Evolutionary conservation across 2,329 filamentous ascomycete genomes (phyloP).

Genomic region (Sporothrix euskadiensis): DNA sequence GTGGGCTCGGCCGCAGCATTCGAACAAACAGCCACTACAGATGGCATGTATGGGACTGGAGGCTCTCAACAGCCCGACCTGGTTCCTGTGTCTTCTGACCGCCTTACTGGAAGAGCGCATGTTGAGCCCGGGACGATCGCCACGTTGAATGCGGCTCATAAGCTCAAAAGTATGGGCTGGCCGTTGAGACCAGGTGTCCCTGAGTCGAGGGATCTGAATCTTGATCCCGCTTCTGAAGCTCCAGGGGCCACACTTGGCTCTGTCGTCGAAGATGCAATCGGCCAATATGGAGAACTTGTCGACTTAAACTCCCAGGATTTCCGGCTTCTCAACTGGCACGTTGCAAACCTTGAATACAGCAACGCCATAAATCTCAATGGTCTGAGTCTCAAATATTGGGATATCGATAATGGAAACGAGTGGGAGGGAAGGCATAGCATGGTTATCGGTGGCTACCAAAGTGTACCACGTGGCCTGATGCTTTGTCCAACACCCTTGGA

Average conservation of each 20-base stretch:
- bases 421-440: constrained; percentile 95
- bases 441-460: constrained; percentile 90
- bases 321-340: constrained; percentile 93
- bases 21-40: neutral
- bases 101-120: constrained; percentile 71
- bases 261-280: constrained; percentile 89
- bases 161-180: constrained; percentile 83
- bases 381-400: constrained; percentile 88
- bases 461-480: constrained; percentile 83
- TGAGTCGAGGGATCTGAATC: constrained; percentile 67
- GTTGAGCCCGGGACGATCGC: constrained; percentile 68
- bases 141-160: constrained; percentile 71
- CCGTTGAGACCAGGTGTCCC: constrained; percentile 63
- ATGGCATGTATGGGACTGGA: neutral
- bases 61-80: constrained; percentile 54
- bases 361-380: constrained; percentile 87
- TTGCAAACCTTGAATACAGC: constrained; percentile 96
- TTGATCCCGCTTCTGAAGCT: constrained; percentile 64
- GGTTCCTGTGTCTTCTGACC: constrained; percentile 65
- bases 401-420: constrained; percentile 96
- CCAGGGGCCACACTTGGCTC: constrained; percentile 76
- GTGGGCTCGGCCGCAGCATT: no score
- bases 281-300: constrained; percentile 80
- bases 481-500: constrained; percentile 75
- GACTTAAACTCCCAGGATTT: constrained; percentile 84